Conservation (phyloP, 2,329 filamentous ascomycete species). For the Calonectria pseudoturangicola region DNA sequence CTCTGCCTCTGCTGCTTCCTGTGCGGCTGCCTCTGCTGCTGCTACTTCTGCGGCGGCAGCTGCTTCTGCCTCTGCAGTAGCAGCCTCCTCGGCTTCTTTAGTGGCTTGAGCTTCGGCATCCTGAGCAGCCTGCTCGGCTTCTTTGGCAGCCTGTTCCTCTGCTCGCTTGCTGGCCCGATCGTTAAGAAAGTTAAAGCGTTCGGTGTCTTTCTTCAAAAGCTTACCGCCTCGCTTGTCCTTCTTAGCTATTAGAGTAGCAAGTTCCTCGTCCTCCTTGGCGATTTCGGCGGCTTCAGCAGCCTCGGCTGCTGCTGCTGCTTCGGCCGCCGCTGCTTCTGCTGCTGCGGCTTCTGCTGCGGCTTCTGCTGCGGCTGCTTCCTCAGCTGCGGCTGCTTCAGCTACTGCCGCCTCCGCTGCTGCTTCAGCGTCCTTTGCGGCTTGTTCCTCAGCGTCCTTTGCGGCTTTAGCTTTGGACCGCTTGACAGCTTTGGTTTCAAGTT, state of each 20-base stretch:
- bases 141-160: constrained; percentile 54
- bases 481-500: constrained; percentile 50
- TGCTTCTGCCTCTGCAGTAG: constrained; percentile 39
- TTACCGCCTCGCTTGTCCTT: constrained; percentile 52
- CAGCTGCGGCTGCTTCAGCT: constrained; percentile 45
- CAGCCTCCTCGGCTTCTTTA: constrained; percentile 52
- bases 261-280: constrained; percentile 54
- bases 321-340: constrained; percentile 44
- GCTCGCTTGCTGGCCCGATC: constrained; percentile 45
- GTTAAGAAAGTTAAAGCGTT: constrained; percentile 47
- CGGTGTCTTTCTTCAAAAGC: constrained; percentile 50
- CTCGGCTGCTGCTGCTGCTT: constrained; percentile 30
- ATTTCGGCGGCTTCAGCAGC: constrained; percentile 56
- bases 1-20: constrained; percentile 43
- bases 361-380: background rate
- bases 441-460: constrained; percentile 50
- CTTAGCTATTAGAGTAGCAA: constrained; percentile 47
- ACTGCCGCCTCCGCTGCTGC: constrained; percentile 34
- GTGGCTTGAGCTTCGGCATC: constrained; percentile 56
- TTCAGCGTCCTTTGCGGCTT: constrained; percentile 43
- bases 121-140: constrained; percentile 55
- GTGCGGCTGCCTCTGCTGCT: constrained; percentile 30
- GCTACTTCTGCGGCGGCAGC: constrained; percentile 40
- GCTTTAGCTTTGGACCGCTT: constrained; percentile 55
- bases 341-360: background rate